Evolutionary conservation across 805 yeast species (phyloP), one percentile per base, ranked within the genome.

Genomic region (Blastobotrys mokoenaii): DNA sequence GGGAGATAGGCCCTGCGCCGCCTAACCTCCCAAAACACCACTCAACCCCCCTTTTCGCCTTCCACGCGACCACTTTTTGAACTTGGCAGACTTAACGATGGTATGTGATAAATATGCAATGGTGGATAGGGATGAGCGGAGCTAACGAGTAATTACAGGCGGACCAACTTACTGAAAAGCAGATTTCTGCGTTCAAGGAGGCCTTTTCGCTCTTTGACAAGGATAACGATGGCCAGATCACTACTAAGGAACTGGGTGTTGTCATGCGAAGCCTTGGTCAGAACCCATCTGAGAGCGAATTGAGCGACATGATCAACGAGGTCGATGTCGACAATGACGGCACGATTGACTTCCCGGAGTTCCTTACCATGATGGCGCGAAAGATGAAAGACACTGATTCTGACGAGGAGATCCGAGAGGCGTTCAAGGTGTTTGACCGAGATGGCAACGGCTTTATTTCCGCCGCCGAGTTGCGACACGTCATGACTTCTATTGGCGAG

Each of bases 261-360:
- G 98, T 93, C 44, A 93, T 93, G 98, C 83, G 98, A 70, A 86
- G 97, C n/a, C 74, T 93, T 61, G 98, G 98, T 43, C 93, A 88
- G 67, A 90, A 90, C 60, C 98, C 98, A 32, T 81, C 95, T 42
- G 97, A 93, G 67, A 80, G 88, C 54, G 98, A 93, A 67, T 82
- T 93, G 59, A 84, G 93, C 46, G 98, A 93, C 64, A 80, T 93
- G 83, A 86, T 93, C 73, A 90, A 90, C 65, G 98, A 93, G 69
- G 95, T 93, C 44, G 98, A 93, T 66, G 82, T 83, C 51, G 93
- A 93, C 70, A 90, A 90, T 57, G 95, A 93, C 68, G 96, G 96
- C 34, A 74, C 79, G 58, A 83, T 84, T 56, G 93, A 84, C 62
- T 84, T 84, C 65, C 76, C 85, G 27, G 93, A 84, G 67, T 84